Evolutionary conservation across 345 rosid species (phyloP).

Genomic region (Raphanus sativus): DNA sequence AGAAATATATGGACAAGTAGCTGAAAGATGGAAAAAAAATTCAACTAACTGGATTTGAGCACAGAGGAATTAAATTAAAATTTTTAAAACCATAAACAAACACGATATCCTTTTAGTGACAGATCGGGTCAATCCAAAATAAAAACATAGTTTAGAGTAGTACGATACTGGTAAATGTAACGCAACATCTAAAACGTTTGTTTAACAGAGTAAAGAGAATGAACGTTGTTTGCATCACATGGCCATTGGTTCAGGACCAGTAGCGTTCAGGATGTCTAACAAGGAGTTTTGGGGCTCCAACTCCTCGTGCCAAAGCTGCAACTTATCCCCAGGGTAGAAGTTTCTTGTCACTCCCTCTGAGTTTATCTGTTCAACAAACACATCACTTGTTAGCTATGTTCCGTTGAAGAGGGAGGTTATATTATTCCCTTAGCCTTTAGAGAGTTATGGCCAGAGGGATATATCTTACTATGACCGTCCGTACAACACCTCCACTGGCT

Average conservation of each 20-base stretch:
- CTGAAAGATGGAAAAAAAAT: too few relatives aligned
- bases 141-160: neutral
- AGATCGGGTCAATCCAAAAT: conserved; percentile 3
- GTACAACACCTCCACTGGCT: conserved; percentile 97
- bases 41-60: neutral
- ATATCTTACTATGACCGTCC: conserved; percentile 83
- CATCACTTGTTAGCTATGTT: conserved; percentile 2
- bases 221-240: conserved; percentile 36
- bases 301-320: conserved; percentile 93
- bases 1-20: too few relatives aligned
- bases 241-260: conserved; percentile 87
- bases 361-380: conserved; percentile 58
- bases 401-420: neutral
- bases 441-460: too few relatives aligned
- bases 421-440: too few relatives aligned
- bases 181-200: conserved; percentile 21
- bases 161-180: conserved; percentile 10
- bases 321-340: conserved; percentile 81
- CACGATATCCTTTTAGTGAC: neutral
- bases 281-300: conserved; percentile 75
- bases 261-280: conserved; percentile 57
- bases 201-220: conserved; percentile 8
- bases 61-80: neutral
- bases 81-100: conserved; percentile 7
- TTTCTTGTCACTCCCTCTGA: conserved; percentile 85